A percentile compares a stretch with the other conserved stretches of the same genome.
These are phyloP conservation scores for Trichosporon coremiiforme DNA, from an alignment of 1,284 basidiomycete genomes.

Conservation along the genomic window DNA sequence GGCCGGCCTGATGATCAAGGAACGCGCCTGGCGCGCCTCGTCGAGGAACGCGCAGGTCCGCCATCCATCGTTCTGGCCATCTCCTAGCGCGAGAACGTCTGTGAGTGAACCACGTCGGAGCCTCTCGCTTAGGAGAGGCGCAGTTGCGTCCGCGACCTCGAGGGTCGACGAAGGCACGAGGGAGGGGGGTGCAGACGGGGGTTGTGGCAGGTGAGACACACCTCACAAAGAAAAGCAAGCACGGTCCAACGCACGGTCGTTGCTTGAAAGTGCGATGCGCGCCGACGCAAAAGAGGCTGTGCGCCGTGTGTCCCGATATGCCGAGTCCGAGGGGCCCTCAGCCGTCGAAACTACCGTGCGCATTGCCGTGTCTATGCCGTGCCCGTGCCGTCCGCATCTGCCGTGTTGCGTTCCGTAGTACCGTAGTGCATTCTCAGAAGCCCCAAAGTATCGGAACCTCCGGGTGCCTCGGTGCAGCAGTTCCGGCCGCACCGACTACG, in stretches of 20 bases:
- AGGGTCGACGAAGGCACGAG: background rate
- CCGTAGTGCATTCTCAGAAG: background rate
- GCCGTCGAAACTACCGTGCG: no score
- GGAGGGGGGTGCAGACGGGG: no score
- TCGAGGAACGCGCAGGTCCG: no score
- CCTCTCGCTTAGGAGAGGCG: background rate
- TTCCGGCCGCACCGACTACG: no score
- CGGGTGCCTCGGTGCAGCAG: background rate
- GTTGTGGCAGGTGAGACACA: no score
- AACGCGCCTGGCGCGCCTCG: background rate
- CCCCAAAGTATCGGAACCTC: background rate
- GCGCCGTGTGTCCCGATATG: background rate
- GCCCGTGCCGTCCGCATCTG: no score
- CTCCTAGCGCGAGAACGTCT: no score
- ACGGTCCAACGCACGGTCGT: background rate
- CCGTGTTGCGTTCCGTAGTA: background rate
- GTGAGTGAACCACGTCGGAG: background rate
- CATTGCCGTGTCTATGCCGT: no score
- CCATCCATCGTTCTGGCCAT: background rate
- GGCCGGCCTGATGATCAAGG: background rate
- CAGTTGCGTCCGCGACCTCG: background rate
- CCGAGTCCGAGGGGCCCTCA: background rate
- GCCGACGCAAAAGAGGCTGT: background rate
- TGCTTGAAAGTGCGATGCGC: background rate
- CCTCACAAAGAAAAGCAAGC: background rate